Evolutionary conservation across 225 moss, liverwort and hornwort species (phyloP).

Genomic region (Takakia lepidozioides): DNA sequence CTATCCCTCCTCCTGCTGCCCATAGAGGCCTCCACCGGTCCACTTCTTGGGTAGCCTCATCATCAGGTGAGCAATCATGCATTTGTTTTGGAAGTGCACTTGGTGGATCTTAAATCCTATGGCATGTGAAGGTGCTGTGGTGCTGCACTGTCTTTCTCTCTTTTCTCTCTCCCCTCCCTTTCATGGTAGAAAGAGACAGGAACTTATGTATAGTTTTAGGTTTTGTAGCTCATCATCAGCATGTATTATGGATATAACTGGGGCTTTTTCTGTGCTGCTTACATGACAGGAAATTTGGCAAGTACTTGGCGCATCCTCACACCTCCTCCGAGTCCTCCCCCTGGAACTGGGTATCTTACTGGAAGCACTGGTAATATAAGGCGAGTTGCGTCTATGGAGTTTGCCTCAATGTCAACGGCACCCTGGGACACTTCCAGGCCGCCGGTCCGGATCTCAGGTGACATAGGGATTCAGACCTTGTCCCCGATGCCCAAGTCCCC

Average conservation of each 20-base stretch:
- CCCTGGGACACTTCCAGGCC: constrained; percentile 52
- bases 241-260: too few relatives aligned
- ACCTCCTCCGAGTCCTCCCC: constrained; percentile 88
- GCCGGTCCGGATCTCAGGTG: constrained; percentile 76
- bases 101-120: too few relatives aligned
- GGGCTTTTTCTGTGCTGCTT: background rate
- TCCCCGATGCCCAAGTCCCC: constrained; percentile 52
- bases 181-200: too few relatives aligned
- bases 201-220: too few relatives aligned
- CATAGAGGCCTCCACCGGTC: constrained; percentile 80
- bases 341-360: constrained; percentile 41
- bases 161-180: too few relatives aligned
- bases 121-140: too few relatives aligned
- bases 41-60: constrained; percentile 97
- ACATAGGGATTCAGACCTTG: constrained; percentile 61
- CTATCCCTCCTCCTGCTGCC: constrained; percentile 80
- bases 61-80: constrained; percentile 66
- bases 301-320: constrained; percentile 84
- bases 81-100: too few relatives aligned
- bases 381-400: constrained; percentile 88
- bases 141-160: too few relatives aligned
- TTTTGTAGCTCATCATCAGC: too few relatives aligned
- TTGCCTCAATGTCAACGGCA: constrained; percentile 48
- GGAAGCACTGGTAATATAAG: constrained; percentile 63
- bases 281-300: constrained; percentile 70